phyloP scores from a whole-genome alignment of 345 rosid genomes.

The Populus simonii region DNA sequence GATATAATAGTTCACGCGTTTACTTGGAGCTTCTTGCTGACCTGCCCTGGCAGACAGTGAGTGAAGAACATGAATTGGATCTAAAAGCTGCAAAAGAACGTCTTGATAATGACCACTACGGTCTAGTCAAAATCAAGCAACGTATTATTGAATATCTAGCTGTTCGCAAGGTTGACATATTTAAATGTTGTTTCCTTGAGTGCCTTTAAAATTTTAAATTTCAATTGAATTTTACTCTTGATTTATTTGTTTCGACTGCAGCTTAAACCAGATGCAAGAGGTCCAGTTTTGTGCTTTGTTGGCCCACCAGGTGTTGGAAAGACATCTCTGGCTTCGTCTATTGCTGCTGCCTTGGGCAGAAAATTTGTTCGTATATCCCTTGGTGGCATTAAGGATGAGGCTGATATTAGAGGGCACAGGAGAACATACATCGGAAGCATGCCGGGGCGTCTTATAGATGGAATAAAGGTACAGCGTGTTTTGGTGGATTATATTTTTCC shows the following conservation, averaged over 20 bases:
- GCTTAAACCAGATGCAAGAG: conserved; percentile 99
- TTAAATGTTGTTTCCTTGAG: conserved; percentile 10
- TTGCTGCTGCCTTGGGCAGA: conserved; percentile 92
- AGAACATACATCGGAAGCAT: conserved; percentile 98
- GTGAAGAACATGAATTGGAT: conserved; percentile 81
- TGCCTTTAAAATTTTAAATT: conserved; percentile 8
- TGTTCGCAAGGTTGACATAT: conserved; percentile 79
- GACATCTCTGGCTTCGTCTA: conserved; percentile 95
- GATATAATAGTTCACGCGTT: conserved; percentile 90
- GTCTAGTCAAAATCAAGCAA: conserved; percentile 87
- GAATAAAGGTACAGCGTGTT: conserved; percentile 61
- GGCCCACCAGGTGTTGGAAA: conserved; percentile 99
- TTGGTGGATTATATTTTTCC: background rate
- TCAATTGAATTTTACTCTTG: conserved; percentile 22
- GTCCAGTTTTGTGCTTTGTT: conserved; percentile 95
- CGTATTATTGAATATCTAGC: conserved; percentile 97
- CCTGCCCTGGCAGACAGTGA: conserved; percentile 93
- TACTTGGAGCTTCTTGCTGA: conserved; percentile 97
- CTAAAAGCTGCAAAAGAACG: conserved; percentile 86
- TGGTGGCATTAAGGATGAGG: conserved; percentile 99
- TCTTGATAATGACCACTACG: conserved; percentile 93
- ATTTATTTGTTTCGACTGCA: conserved; percentile 37
- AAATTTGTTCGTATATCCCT: conserved; percentile 91
- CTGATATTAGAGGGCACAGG: conserved; percentile 97
- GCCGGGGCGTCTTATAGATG: conserved; percentile 99